Evolutionary conservation across 495 filamentous ascomycete species (phyloP).

Genomic region (Penicillium cinerascens): DNA sequence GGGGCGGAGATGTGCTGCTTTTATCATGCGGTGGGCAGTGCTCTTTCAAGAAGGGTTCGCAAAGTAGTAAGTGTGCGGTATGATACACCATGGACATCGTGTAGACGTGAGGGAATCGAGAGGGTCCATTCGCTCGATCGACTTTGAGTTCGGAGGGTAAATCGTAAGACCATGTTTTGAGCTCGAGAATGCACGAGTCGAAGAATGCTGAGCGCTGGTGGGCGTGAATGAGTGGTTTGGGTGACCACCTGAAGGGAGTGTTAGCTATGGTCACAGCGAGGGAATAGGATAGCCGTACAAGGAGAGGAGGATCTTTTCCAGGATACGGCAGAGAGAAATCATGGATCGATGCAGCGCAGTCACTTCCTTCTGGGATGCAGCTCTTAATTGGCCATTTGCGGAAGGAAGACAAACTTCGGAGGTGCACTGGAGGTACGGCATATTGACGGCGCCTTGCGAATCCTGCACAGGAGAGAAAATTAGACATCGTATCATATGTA

Average conservation of each 20-base stretch:
- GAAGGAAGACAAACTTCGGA: constrained; percentile 12
- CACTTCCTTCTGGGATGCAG: constrained; percentile 15
- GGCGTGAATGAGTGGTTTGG: constrained; percentile 20
- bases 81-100: constrained; percentile 32
- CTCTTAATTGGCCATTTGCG: constrained; percentile 14
- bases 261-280: not conserved
- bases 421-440: constrained; percentile 19
- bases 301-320: constrained; percentile 26
- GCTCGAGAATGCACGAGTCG: constrained; percentile 24
- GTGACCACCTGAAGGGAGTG: constrained; percentile 20
- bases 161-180: constrained; percentile 30
- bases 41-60: constrained; percentile 19
- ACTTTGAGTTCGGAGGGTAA: constrained; percentile 20
- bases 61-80: constrained; percentile 22
- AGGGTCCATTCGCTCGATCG: constrained; percentile 11
- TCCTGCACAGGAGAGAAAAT: constrained; percentile 12
- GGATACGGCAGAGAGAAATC: constrained; percentile 27
- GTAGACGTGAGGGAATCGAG: constrained; percentile 25
- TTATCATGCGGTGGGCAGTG: not conserved
- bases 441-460: constrained; percentile 27
- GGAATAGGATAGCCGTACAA: constrained; percentile 11
- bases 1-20: not conserved
- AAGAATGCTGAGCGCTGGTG: constrained; percentile 22
- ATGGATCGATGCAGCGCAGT: constrained; percentile 21
- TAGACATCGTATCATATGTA: not conserved